Percentiles rank a stretch among this genome's conserved stretches.
Evolutionary conservation across 352 stramenopile genomes (phyloP).

Genomic region (Pythium sukuiense): DNA sequence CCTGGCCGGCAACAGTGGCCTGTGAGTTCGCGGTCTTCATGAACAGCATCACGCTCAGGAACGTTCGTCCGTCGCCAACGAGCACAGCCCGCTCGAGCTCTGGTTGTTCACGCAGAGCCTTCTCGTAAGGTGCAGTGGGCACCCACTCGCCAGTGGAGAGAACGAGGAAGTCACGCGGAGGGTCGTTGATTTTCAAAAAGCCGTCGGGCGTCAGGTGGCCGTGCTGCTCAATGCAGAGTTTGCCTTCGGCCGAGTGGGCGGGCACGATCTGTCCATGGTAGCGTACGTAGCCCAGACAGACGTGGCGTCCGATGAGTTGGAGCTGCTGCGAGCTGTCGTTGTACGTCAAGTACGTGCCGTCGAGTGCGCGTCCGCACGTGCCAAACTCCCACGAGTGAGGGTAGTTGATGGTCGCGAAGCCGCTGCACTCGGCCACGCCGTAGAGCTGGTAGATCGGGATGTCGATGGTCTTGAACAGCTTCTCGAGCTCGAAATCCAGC

Average conservation of each 20-base stretch:
- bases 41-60: slow-evolving; percentile 77
- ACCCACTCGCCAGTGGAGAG: slow-evolving; percentile 77
- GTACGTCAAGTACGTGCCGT: slow-evolving; percentile 56
- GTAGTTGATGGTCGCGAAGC: slow-evolving; percentile 74
- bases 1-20: background rate
- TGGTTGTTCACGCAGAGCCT: slow-evolving; percentile 45
- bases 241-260: slow-evolving; percentile 36
- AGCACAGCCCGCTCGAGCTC: slow-evolving; percentile 71
- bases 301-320: slow-evolving; percentile 63
- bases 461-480: slow-evolving; percentile 83
- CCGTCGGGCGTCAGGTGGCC: slow-evolving; percentile 67
- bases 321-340: slow-evolving; percentile 67
- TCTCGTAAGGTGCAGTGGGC: slow-evolving; percentile 62
- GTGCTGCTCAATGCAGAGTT: slow-evolving; percentile 54
- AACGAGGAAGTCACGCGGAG: slow-evolving; percentile 64
- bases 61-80: slow-evolving; percentile 65
- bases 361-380: slow-evolving; percentile 57
- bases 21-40: slow-evolving; percentile 52
- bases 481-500: slow-evolving; percentile 78
- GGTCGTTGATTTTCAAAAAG: slow-evolving; percentile 71
- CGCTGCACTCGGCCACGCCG: slow-evolving; percentile 61
- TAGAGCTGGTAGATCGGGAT: slow-evolving; percentile 82
- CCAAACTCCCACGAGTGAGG: slow-evolving; percentile 76
- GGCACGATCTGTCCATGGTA: slow-evolving; percentile 29
- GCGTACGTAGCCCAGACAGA: slow-evolving; percentile 68